Conservation (phyloP, 768 basidiomycete genomes). For the Rhodocollybia butyracea region DNA sequence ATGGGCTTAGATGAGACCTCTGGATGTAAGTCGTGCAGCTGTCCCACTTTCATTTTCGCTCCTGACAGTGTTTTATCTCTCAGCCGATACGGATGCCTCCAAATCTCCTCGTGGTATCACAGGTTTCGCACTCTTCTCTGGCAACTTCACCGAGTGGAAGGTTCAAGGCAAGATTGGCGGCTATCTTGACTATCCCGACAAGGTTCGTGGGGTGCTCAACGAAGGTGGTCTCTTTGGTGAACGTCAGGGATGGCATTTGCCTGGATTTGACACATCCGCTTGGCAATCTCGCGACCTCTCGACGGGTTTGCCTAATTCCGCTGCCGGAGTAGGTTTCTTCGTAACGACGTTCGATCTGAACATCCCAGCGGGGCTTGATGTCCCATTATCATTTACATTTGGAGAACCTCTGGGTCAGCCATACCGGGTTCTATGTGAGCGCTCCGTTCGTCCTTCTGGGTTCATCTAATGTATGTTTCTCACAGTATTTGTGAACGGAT, state of each 20-base stretch:
- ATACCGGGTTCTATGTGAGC: conserved; percentile 22
- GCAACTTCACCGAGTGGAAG: conserved; percentile 43
- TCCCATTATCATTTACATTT: conserved; percentile 52
- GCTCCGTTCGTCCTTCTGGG: conserved; percentile 50
- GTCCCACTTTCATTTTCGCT: not conserved
- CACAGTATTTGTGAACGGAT: conserved; percentile 63
- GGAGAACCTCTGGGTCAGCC: conserved; percentile 36
- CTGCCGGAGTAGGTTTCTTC: conserved; percentile 68
- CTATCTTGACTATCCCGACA: conserved; percentile 42
- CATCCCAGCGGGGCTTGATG: conserved; percentile 43
- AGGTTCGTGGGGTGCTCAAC: conserved; percentile 43
- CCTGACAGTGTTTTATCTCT: not conserved
- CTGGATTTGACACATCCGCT: conserved; percentile 46
- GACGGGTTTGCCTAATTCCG: conserved; percentile 51
- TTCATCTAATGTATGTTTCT: conserved; percentile 34
- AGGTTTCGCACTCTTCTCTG: conserved; percentile 43
- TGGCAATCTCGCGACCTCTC: conserved; percentile 55
- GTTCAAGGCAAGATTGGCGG: conserved; percentile 52
- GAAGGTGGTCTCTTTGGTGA: conserved; percentile 46
- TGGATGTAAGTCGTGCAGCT: conserved; percentile 12
- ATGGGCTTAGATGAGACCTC: conserved; percentile 53
- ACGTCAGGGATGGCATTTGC: conserved; percentile 47
- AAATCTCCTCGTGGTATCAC: conserved; percentile 61
- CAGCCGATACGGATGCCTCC: conserved; percentile 29
- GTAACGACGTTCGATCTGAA: conserved; percentile 50